Evolutionary conservation across 2,329 filamentous ascomycete genomes (phyloP).

Genomic region (Endothia cerciana): DNA sequence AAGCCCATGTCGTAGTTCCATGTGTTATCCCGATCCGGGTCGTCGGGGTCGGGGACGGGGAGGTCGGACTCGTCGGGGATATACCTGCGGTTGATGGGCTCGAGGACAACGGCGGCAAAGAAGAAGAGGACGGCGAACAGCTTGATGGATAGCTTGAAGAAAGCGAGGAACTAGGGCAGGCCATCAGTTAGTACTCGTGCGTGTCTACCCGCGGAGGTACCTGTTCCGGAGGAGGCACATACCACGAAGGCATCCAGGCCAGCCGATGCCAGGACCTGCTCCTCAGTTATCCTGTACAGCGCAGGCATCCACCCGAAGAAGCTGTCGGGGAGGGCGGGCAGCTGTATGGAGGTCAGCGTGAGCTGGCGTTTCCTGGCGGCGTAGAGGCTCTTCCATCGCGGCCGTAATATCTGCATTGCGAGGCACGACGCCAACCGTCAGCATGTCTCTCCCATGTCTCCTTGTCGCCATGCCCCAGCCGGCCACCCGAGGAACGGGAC

Average conservation of each 20-base stretch:
- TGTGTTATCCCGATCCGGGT: constrained; percentile 32
- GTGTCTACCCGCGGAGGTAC: too few relatives aligned
- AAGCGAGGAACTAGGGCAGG: constrained; percentile 71
- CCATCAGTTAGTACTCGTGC: background rate
- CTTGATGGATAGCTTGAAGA: constrained; percentile 93
- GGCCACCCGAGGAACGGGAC: constrained; percentile 34
- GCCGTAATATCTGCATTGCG: constrained; percentile 71
- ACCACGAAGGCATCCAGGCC: constrained; percentile 94
- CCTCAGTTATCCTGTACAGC: constrained; percentile 81
- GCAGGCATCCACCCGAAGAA: constrained; percentile 93
- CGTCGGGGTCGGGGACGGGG: constrained; percentile 17
- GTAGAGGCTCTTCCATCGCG: constrained; percentile 90
- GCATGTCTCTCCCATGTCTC: background rate
- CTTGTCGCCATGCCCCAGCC: too few relatives aligned
- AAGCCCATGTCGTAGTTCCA: constrained; percentile 53
- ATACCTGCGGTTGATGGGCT: constrained; percentile 80
- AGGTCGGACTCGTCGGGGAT: constrained; percentile 33
- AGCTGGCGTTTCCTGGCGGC: constrained; percentile 82
- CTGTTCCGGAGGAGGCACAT: constrained; percentile 37
- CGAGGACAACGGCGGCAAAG: constrained; percentile 79
- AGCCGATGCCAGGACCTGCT: constrained; percentile 86
- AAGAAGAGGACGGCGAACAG: constrained; percentile 80
- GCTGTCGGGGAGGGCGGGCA: constrained; percentile 81
- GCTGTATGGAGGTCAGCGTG: constrained; percentile 52
- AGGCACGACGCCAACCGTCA: constrained; percentile 15